Conservation (phyloP, 164 flowering plant species). For the Stephania cephalantha region DNA sequence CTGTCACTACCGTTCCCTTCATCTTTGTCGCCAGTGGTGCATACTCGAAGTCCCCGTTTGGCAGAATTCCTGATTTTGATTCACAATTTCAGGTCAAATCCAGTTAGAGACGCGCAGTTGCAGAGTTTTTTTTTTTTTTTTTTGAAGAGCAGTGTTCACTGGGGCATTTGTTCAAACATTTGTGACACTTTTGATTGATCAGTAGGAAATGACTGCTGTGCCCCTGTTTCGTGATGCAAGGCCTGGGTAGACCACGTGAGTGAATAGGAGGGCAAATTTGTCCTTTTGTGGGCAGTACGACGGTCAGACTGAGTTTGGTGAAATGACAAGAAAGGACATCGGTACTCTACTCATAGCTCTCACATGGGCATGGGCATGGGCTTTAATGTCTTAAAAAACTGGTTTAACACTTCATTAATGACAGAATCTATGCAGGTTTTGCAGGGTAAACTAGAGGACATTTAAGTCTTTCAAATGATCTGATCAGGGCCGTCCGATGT, state of each 20-base stretch:
- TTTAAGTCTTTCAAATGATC: not conserved
- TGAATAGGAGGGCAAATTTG: not conserved
- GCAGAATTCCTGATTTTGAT: constrained; percentile 47
- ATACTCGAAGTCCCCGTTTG: constrained; percentile 72
- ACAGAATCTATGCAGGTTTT: not conserved
- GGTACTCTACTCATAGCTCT: not conserved
- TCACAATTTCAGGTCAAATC: no score
- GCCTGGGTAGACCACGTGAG: not conserved
- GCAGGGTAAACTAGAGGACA: not conserved
- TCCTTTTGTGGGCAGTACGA: not conserved
- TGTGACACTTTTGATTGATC: not conserved
- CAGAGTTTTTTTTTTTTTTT: no score
- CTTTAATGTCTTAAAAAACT: not conserved
- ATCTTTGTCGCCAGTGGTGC: constrained; percentile 58
- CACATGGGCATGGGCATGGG: not conserved
- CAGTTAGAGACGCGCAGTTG: no score
- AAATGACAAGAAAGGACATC: not conserved
- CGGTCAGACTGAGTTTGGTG: not conserved
- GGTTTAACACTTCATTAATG: not conserved
- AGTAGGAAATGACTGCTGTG: no score
- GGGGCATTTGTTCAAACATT: not conserved
- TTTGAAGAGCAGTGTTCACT: no score
- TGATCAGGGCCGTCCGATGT: not conserved
- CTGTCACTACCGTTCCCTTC: constrained; percentile 57
- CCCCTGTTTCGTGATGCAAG: not conserved